Evolutionary conservation across 768 basidiomycete species (phyloP).

Genomic region (Tricholoma flavovirens): DNA sequence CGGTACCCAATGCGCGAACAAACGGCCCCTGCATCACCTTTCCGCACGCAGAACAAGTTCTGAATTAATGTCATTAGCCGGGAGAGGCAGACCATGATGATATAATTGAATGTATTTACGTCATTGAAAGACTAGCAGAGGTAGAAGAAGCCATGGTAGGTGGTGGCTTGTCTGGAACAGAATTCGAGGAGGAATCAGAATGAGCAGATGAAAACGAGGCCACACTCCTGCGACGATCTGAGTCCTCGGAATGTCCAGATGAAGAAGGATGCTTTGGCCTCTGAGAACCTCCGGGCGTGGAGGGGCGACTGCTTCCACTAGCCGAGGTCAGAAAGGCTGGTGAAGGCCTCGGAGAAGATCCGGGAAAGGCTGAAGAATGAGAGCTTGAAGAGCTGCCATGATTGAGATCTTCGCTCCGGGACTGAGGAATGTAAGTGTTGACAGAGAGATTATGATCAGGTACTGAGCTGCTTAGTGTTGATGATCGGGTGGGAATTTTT

Average conservation of each 20-base stretch:
- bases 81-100: slow-evolving; percentile 14
- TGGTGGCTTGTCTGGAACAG: slow-evolving; percentile 36
- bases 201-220: slow-evolving; percentile 50
- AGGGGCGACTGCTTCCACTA: slow-evolving; percentile 43
- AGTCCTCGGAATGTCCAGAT: slow-evolving; percentile 48
- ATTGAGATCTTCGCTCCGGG: slow-evolving; percentile 70
- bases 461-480: slow-evolving; percentile 54
- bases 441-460: slow-evolving; percentile 43
- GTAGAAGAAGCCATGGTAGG: slow-evolving; percentile 52
- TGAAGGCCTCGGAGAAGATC: slow-evolving; percentile 39
- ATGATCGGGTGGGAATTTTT: slow-evolving; percentile 54
- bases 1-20: slow-evolving; percentile 88
- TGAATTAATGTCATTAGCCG: slow-evolving; percentile 28
- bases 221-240: slow-evolving; percentile 38
- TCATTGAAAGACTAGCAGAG: slow-evolving; percentile 49
- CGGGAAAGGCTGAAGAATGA: slow-evolving; percentile 19
- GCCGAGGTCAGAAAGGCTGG: slow-evolving; percentile 41
- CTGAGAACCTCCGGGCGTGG: slow-evolving; percentile 48
- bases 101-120: slow-evolving; percentile 39
- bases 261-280: slow-evolving; percentile 45
- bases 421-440: slow-evolving; percentile 36
- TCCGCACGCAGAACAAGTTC: slow-evolving; percentile 72
- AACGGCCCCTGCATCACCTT: slow-evolving; percentile 91
- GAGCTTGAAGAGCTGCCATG: slow-evolving; percentile 34
- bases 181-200: slow-evolving; percentile 44